Evolutionary conservation across 805 yeast species (phyloP).

Genomic region (Yamadazyma paraphyllophila): DNA sequence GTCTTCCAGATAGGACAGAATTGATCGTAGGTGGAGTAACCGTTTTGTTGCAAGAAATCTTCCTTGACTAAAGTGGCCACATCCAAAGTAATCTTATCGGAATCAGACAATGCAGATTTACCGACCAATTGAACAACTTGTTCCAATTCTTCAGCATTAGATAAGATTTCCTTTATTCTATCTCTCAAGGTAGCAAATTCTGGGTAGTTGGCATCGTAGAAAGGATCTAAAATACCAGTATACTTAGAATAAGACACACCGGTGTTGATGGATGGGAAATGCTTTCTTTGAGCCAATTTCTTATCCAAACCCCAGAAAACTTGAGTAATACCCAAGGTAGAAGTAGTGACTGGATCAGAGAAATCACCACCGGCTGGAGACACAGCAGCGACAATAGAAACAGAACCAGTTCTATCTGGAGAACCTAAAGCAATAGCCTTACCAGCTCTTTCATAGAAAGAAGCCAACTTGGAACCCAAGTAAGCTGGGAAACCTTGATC

Average conservation of each 20-base stretch:
- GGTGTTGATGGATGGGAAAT: slow-evolving; percentile 98
- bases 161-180: slow-evolving; percentile 88
- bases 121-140: slow-evolving; percentile 99
- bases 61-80: slow-evolving; percentile 90
- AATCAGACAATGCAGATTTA: slow-evolving; percentile 93
- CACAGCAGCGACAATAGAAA: slow-evolving; percentile 98
- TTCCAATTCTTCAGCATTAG: slow-evolving; percentile 97
- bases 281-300: slow-evolving; percentile 98
- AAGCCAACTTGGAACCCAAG: slow-evolving; percentile 97
- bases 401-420: slow-evolving; percentile 95
- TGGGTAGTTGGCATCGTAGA: slow-evolving; percentile 81
- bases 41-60: slow-evolving; percentile 98
- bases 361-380: slow-evolving; percentile 99
- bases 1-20: slow-evolving; percentile 99
- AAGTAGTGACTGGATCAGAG: slow-evolving; percentile 98
- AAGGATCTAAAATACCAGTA: slow-evolving; percentile 80
- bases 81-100: slow-evolving; percentile 95
- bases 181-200: slow-evolving; percentile 90
- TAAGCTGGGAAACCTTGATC: slow-evolving; percentile 99
- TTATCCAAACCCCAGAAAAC: slow-evolving; percentile 99
- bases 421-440: slow-evolving; percentile 92
- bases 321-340: slow-evolving; percentile 99
- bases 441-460: slow-evolving; percentile 99
- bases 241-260: slow-evolving; percentile 96
- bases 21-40: slow-evolving; percentile 96